A percentile compares a stretch with the other conserved stretches of the same genome.
Evolutionary conservation across 1,284 basidiomycete genomes (phyloP).

Genomic region (Neolentinus lepideus): DNA sequence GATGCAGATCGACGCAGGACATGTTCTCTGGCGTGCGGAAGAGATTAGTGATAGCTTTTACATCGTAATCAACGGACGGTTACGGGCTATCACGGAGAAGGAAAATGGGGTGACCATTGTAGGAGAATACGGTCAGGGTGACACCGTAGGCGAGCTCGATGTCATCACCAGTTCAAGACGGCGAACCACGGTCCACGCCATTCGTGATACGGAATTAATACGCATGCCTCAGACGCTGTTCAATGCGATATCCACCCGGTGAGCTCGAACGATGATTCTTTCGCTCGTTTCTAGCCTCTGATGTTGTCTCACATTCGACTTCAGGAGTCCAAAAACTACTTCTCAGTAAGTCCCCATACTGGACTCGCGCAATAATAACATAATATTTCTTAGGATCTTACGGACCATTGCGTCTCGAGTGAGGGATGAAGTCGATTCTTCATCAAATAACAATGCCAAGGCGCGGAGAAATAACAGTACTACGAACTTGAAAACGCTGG

Average conservation of each 20-base stretch:
- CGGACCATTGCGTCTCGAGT: constrained; percentile 93
- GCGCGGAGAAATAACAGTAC: constrained; percentile 71
- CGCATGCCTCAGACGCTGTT: constrained; percentile 97
- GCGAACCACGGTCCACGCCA: constrained; percentile 91
- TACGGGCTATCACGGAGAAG: constrained; percentile 75
- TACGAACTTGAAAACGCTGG: constrained; percentile 90
- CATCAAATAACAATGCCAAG: constrained; percentile 35
- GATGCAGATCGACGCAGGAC: constrained; percentile 95
- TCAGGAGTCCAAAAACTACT: constrained; percentile 92
- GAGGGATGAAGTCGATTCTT: constrained; percentile 70
- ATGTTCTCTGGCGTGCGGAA: constrained; percentile 87
- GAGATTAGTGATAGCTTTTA: constrained; percentile 94
- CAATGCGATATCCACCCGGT: constrained; percentile 90
- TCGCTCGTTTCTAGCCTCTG: constrained; percentile 2
- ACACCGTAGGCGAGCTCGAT: constrained; percentile 88
- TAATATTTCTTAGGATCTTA: constrained; percentile 47
- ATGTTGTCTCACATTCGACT: constrained; percentile 1
- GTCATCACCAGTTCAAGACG: constrained; percentile 92
- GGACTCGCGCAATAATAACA: not conserved
- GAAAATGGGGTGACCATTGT: constrained; percentile 75
- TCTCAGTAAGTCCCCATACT: constrained; percentile 60
- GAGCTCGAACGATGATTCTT: constrained; percentile 13
- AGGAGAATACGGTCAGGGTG: constrained; percentile 92
- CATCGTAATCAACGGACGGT: constrained; percentile 95
- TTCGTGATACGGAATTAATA: constrained; percentile 97